Percentiles rank a stretch among this genome's conserved stretches.
These are phyloP conservation scores for Boechera divaricarpa DNA, from an alignment of 345 rosid species.

Conservation along the genomic window DNA sequence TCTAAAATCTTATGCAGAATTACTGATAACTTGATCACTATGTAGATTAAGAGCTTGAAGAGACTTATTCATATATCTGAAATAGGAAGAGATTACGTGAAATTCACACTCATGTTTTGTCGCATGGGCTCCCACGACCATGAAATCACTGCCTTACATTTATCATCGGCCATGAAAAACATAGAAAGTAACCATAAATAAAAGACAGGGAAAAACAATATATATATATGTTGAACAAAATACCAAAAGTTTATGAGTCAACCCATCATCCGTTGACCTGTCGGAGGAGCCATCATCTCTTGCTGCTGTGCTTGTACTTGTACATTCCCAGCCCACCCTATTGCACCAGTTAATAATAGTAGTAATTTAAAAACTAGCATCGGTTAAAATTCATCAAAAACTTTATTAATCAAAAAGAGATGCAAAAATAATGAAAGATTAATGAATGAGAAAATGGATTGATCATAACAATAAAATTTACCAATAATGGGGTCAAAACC, in stretches of 20 bases:
- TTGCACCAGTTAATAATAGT: background rate
- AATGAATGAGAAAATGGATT: background rate
- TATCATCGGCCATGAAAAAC: background rate
- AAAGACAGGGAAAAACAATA: background rate
- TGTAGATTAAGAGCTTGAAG: background rate
- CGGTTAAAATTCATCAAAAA: background rate
- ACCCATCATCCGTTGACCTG: slow-evolving; percentile 43
- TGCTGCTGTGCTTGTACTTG: slow-evolving; percentile 26
- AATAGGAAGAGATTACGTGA: background rate
- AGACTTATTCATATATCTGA: background rate
- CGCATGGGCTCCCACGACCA: background rate
- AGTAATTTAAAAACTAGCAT: background rate
- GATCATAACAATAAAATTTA: slow-evolving; percentile 19
- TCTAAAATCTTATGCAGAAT: background rate
- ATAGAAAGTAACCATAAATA: background rate
- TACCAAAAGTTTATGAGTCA: slow-evolving; percentile 16
- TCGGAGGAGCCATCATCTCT: slow-evolving; percentile 42
- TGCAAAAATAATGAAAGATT: background rate
- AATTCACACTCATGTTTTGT: slow-evolving; percentile 14
- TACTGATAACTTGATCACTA: background rate
- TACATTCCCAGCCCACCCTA: slow-evolving; percentile 40
- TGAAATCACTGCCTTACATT: slow-evolving; percentile 4
- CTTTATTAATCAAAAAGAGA: background rate
- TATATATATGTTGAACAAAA: background rate
- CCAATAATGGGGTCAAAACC: slow-evolving; percentile 66